Base-by-base conservation (phyloP, 192 early-diverging fungal genomes). In the Oehlia diaphana region DNA sequence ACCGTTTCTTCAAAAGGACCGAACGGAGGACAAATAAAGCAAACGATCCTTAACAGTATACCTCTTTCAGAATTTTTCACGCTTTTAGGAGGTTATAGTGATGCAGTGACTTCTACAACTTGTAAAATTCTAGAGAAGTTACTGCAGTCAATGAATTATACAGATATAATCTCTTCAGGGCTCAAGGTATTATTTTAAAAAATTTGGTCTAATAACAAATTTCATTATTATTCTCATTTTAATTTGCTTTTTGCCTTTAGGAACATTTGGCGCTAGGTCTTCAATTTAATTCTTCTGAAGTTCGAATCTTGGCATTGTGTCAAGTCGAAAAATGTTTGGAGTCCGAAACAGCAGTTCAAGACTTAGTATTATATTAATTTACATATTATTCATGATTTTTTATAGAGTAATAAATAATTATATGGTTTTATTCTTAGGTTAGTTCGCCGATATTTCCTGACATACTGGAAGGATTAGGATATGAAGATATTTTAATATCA, bases 321-420 rank as follows among this genome's bases (percentile, higher is more conserved):
- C 84, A 84, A 31, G 71, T 88, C 9, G 83, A 84, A 77, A 89
- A 89, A 79, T 88, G 81, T 44, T 35, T 82, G 13, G 58, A 28
- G 6, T 71, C 74, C 12, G 82, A 83, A 66, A 74, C 77, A 50
- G 74, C 50, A 21, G 63, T 82, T 19, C 14, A 37, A 42, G 63
- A 65, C 42, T 80, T 89, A 82, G 84, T 82, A 85, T 35, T 14
- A 58, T 80, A 42, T 76, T 33, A 74, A 63, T 6, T 31, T 28
- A 74, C 67, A 19, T 19, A 58, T 58, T 21, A n/a, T 58, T 2
- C 16, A 19, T 58, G 31, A 31, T 31, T 31, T 31, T 31, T 31
- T 1, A 19, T 21, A 6, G 21, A 4, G 3, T 21, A 7, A 6
- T 21, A 7, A 0, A 58, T 66, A 70, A 70, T 44, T 21, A 47